A percentile compares a stretch with the other conserved stretches of the same genome.
These are phyloP conservation scores for Cladophialophora psammophila DNA, from an alignment of 2,329 filamentous ascomycete genomes.

Conservation along the genomic window DNA sequence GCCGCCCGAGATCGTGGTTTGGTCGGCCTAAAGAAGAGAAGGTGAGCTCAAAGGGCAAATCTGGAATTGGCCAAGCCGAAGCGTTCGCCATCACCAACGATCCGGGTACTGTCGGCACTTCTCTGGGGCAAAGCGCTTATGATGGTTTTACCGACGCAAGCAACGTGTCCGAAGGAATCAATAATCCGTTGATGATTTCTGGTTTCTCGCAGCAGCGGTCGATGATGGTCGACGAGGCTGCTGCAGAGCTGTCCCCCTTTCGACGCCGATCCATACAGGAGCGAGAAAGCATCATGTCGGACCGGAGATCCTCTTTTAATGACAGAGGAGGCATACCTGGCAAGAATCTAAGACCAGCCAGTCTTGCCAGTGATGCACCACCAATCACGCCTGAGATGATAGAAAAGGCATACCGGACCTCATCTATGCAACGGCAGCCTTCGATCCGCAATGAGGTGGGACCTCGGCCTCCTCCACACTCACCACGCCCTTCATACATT, in stretches of 20 bases:
- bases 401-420: constrained; percentile 33
- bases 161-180: constrained; percentile 10
- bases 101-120: constrained; percentile 31
- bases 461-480: constrained; percentile 39
- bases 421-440: constrained; percentile 28
- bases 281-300: constrained; percentile 15
- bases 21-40: constrained; percentile 30
- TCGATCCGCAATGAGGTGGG: constrained; percentile 18
- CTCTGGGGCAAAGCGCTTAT: constrained; percentile 36
- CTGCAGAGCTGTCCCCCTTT: constrained; percentile 30
- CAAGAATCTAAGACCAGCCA: constrained; percentile 33
- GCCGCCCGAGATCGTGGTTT: constrained; percentile 37
- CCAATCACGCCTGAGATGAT: constrained; percentile 37
- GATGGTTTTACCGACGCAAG: constrained; percentile 34
- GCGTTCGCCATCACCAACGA: constrained; percentile 34
- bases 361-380: constrained; percentile 35
- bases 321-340: constrained; percentile 40
- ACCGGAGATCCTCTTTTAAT: constrained; percentile 35
- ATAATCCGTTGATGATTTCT: constrained; percentile 12
- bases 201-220: constrained; percentile 24
- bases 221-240: constrained; percentile 39
- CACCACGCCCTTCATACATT: constrained; percentile 34
- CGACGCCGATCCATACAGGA: constrained; percentile 34
- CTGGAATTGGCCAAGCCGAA: constrained; percentile 27
- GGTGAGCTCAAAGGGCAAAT: constrained; percentile 17